These are phyloP conservation scores for Rhamnella rubrinervis DNA, from an alignment of 331 rosid species.

Conservation along the genomic window DNA sequence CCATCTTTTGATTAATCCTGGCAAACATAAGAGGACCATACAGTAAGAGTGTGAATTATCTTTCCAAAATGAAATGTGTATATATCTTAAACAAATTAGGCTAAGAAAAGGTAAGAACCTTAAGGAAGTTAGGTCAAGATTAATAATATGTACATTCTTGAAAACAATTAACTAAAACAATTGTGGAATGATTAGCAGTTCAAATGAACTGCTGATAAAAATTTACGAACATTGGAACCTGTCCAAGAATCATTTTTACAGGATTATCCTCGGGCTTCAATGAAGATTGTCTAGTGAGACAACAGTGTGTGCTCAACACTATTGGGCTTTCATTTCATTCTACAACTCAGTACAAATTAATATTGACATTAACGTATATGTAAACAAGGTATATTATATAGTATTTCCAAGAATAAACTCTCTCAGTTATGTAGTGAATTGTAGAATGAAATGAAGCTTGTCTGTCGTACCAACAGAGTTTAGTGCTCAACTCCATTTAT, in stretches of 20 bases:
- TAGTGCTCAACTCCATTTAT: not conserved
- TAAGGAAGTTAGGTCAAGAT: not conserved
- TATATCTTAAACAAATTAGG: not conserved
- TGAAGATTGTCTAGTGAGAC: not conserved
- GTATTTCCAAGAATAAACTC: too few relatives aligned
- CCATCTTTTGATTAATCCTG: constrained; percentile 53
- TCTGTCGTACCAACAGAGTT: not conserved
- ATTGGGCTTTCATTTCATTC: not conserved
- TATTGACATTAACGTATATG: too few relatives aligned
- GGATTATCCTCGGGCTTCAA: not conserved
- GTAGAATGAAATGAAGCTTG: not conserved
- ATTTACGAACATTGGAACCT: too few relatives aligned
- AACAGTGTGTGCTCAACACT: not conserved
- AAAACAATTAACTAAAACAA: not conserved
- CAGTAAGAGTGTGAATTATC: not conserved
- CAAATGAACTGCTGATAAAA: not conserved
- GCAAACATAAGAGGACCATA: constrained; percentile 21
- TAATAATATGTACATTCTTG: too few relatives aligned
- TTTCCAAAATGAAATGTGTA: not conserved
- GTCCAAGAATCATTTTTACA: too few relatives aligned
- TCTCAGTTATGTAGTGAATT: too few relatives aligned
- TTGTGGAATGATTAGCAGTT: constrained; percentile 2
- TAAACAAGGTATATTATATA: too few relatives aligned
- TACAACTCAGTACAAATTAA: too few relatives aligned
- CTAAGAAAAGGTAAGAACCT: not conserved